Base-by-base conservation (phyloP, 139 green algal species). In the Closterium sp. region DNA sequence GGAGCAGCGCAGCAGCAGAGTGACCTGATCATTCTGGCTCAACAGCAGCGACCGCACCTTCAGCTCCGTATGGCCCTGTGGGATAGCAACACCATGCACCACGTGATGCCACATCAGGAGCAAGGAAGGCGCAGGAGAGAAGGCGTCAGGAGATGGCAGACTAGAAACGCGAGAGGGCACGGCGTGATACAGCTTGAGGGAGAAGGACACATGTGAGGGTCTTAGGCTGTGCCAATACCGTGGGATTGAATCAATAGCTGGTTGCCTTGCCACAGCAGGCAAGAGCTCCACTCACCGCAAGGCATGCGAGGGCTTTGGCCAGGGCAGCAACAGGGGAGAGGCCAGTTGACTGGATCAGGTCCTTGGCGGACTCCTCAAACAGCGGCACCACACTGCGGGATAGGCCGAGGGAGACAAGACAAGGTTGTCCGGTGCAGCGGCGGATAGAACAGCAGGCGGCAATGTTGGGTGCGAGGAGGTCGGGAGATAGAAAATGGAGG, bases 261-360 rank as follows among this genome's bases (percentile, higher is more conserved):
- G 16, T 25, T 38, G 33, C 33, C 16, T 16, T 88, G 33, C n/a
- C n/a, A n/a, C n/a, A 19, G 33, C 16, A 12, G 16, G 33, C 33
- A 35, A 19, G 33, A 87, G 33, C 33, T 89, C 23, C 23, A 85
- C 38, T 91, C 36, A 92, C 90, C 2, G 97, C 96, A 87, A 99
- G 97, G 92, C 97, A 97, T 33, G 97, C 97, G 43, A 99, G 95
- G 1, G 97, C 97, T 34, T 95, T 89, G n/a, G 97, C 97, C 31
- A 99, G 92, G 0, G 96, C 96, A 33, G 96, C 96, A 64, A 96
- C 94, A 0, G 96, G 91, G 16, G 85, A 86, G 34, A 69, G 34
- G 86, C 35, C 32, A 33, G 33, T 64, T 2, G 55, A 76, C 36
- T 96, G 93, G 35, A 98, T 91, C 35, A 97, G 90, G 90, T 95